Evolutionary conservation across 1,139 yeast species (phyloP).

Genomic region (Suhomyces panamericanus): DNA sequence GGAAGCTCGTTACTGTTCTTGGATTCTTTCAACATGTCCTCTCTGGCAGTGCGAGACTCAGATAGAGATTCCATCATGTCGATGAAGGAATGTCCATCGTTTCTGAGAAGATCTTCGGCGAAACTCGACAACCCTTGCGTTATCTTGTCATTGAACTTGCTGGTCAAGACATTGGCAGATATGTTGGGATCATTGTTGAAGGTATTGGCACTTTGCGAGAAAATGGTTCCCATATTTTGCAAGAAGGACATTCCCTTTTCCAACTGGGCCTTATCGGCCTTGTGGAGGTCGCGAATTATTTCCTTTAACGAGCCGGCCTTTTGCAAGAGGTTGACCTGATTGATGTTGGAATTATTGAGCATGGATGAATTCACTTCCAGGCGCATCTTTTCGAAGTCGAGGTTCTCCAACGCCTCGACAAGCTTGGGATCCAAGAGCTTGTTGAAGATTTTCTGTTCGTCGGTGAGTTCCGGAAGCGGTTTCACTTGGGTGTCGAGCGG

Average conservation of each 20-base stretch:
- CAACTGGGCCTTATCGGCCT: conserved; percentile 29
- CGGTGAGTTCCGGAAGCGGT: conserved; percentile 1
- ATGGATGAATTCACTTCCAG: conserved; percentile 22
- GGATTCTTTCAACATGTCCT: conserved; percentile 33
- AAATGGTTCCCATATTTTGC: conserved; percentile 28
- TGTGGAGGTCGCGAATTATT: conserved; percentile 30
- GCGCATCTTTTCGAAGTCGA: conserved; percentile 30
- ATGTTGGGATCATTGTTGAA: conserved; percentile 4
- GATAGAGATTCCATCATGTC: conserved; percentile 77
- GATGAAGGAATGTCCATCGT: conserved; percentile 73
- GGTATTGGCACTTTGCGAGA: conserved; percentile 8
- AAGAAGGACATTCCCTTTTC: conserved; percentile 32
- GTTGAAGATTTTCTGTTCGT: conserved; percentile 20
- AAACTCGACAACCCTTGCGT: conserved; percentile 53
- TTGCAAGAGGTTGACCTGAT: conserved; percentile 25
- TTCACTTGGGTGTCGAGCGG: conserved; percentile 2
- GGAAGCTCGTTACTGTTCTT: conserved; percentile 6
- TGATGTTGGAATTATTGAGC: conserved; percentile 17
- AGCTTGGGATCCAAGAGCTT: conserved; percentile 34
- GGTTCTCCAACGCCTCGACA: conserved; percentile 30
- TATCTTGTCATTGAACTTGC: conserved; percentile 22
- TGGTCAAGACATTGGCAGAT: conserved; percentile 5
- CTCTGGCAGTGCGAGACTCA: conserved; percentile 54
- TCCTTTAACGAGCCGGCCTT: conserved; percentile 33
- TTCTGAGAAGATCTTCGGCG: conserved; percentile 74